phyloP scores from a whole-genome alignment of 192 early-diverging fungal genomes.

The Linnemannia hyalina region DNA sequence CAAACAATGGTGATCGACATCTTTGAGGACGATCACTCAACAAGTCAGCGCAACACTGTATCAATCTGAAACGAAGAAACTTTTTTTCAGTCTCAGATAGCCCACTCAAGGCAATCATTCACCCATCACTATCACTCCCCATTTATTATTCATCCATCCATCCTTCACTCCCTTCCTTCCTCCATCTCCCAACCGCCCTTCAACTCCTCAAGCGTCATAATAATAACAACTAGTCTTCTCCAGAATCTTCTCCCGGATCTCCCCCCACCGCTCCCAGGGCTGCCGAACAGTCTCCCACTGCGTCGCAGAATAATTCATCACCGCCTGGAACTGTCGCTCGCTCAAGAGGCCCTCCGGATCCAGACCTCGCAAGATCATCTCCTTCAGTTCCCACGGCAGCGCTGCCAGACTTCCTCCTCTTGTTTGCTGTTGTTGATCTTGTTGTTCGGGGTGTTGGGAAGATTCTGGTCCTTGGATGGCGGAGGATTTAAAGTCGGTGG shows the following conservation, averaged over 20 bases:
- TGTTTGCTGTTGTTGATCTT: neutral
- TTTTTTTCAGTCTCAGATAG: no score
- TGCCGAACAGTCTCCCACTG: constrained; percentile 37
- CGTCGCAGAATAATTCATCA: constrained; percentile 26
- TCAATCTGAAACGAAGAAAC: no score
- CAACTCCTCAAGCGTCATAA: constrained; percentile 28
- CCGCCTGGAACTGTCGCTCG: constrained; percentile 45
- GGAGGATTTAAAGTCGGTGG: neutral
- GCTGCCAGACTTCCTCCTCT: constrained; percentile 38
- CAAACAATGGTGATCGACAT: no score
- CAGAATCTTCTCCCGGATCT: constrained; percentile 40
- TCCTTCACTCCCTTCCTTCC: neutral
- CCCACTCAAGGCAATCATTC: no score
- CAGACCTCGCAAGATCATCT: constrained; percentile 42
- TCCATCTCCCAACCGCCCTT: neutral
- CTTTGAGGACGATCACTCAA: no score
- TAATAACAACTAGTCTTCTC: constrained; percentile 46
- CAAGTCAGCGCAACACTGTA: no score
- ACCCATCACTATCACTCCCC: no score
- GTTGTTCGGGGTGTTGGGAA: neutral
- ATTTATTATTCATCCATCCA: no score
- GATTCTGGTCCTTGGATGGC: neutral
- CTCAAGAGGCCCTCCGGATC: constrained; percentile 38
- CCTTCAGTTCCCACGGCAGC: constrained; percentile 50
- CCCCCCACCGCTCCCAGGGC: constrained; percentile 52